Percentiles rank a stretch among this genome's conserved stretches.
These are phyloP conservation scores for Trypanosomatidae sp. DNA, from an alignment of 208 protist species.

Conservation along the genomic window DNA sequence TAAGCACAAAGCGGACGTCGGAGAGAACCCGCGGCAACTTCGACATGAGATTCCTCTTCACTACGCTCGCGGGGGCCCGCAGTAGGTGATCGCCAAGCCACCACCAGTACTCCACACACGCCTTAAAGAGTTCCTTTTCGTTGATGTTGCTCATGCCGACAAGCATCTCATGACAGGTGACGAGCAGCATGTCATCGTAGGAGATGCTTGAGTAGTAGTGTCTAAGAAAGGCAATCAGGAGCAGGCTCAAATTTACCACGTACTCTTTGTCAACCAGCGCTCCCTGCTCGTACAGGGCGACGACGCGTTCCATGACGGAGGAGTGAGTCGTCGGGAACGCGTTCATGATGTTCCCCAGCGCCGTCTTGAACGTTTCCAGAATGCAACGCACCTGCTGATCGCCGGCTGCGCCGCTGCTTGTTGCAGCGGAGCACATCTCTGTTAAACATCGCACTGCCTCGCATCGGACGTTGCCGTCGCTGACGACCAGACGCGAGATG, in stretches of 20 bases:
- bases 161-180: conserved; percentile 90
- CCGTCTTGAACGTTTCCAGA: conserved; percentile 59
- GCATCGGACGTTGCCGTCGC: conserved; percentile 40
- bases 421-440: conserved; percentile 58
- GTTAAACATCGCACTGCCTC: conserved; percentile 67
- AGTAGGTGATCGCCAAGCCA: conserved; percentile 78
- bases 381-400: conserved; percentile 67
- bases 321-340: conserved; percentile 74
- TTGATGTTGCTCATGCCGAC: conserved; percentile 95
- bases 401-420: conserved; percentile 40
- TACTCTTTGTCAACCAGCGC: conserved; percentile 83
- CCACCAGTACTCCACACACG: conserved; percentile 99
- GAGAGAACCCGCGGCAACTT: conserved; percentile 78
- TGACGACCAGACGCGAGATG: conserved; percentile 43
- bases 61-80: conserved; percentile 32
- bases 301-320: conserved; percentile 52
- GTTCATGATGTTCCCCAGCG: conserved; percentile 65
- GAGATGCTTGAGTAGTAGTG: conserved; percentile 91
- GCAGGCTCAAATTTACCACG: conserved; percentile 87
- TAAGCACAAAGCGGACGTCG: conserved; percentile 94
- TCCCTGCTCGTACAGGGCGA: conserved; percentile 64
- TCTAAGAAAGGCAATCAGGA: conserved; percentile 95
- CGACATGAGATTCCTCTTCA: conserved; percentile 60
- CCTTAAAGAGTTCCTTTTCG: conserved; percentile 98
- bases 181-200: conserved; percentile 74